phyloP scores from a whole-genome alignment of 345 rosid genomes.

The Clarkia xantiana region DNA sequence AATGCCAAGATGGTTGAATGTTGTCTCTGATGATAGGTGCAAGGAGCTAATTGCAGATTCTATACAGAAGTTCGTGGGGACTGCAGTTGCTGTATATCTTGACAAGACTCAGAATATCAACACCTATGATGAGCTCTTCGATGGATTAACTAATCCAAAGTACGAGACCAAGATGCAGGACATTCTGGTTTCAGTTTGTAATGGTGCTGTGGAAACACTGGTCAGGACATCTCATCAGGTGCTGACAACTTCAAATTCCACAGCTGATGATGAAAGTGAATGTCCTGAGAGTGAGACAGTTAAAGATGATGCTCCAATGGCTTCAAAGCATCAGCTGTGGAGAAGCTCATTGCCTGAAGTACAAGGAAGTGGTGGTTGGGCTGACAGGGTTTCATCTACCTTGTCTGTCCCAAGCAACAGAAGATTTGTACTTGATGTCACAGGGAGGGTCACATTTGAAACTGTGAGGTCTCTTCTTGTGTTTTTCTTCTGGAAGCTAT shows the following conservation, averaged over 20 bases:
- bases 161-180: conserved; percentile 52
- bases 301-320: conserved; percentile 9
- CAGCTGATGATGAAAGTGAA: conserved; percentile 18
- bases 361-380: conserved; percentile 9
- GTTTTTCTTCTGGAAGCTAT: conserved; percentile 45
- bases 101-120: conserved; percentile 81
- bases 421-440: conserved; percentile 72
- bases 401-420: conserved; percentile 63
- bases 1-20: conserved; percentile 41
- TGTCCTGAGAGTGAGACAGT: conserved; percentile 4
- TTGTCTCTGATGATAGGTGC: conserved; percentile 39
- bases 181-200: conserved; percentile 63
- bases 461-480: conserved; percentile 49
- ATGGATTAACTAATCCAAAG: conserved; percentile 77
- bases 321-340: conserved; percentile 10
- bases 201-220: conserved; percentile 62
- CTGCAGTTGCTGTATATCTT: conserved; percentile 71
- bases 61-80: conserved; percentile 67
- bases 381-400: conserved; percentile 11
- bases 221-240: conserved; percentile 73
- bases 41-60: conserved; percentile 66
- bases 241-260: conserved; percentile 26
- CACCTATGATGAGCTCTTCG: conserved; percentile 61
- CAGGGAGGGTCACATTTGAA: conserved; percentile 79
- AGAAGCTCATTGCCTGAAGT: conserved; percentile 15